Evolutionary conservation across 345 rosid genomes (phyloP), one percentile per base, ranked within the genome.

Genomic region (Sonneratia caseolaris): DNA sequence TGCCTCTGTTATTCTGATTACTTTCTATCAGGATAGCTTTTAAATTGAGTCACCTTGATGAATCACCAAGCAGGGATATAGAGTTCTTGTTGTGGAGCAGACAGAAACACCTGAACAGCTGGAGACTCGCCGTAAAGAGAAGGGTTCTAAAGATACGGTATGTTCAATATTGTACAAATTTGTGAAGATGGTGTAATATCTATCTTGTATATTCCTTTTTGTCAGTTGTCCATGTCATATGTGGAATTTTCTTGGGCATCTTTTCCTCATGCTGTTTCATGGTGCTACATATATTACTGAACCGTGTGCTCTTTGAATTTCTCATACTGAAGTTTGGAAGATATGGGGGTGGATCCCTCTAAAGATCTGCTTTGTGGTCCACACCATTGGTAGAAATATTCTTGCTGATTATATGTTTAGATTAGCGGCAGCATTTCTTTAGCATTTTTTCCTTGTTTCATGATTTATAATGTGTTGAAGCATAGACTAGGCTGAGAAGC

Each of bases 21-120:
- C 55, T 42, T 76, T 73, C 68, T 72, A 53, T 67, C 40, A 37
- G 55, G 43, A n/a, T 37, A 72, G 71, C 69, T 69, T 68, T 73
- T 74, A 40, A 82, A 16, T 61, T 69, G 55, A 79, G 62, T 80
- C 77, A 37, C 68, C 49, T 69, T 78, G 77, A 22, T 69, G 49
- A 67, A 80, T 73, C 90, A 95, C 68, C 36, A 68, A 80, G 74
- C 92, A 95, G 99, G 97, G 98, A 51, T 89, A 89, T 85, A 89
- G 98, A 79, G 97, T 95, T 84, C 94, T 95, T 73, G 97, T 90
- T 12, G 84, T 90, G 64, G 99, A 95, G 85, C 99, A 92, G 84
- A 95, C 98, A 37, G 98, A 95, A 87, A 95, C 97, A 74, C 98
- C 99, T 74, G 94, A 89, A 78, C 99, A 92, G 79, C 82, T 95